phyloP scores from a whole-genome alignment of 1,139 yeast species.

The Geotrichum macrosporum region DNA sequence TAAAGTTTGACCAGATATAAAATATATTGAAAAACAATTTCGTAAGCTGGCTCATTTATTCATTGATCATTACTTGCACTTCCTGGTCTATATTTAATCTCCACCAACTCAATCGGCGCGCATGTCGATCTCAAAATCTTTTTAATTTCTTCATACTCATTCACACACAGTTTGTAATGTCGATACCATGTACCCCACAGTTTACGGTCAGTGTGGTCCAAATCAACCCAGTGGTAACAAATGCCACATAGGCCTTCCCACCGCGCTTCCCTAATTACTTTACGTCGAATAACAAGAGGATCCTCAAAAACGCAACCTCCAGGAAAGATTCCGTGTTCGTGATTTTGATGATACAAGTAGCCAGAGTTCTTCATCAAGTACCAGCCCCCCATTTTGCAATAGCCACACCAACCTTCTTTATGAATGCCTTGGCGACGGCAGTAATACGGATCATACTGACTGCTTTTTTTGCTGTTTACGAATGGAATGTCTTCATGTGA shows the following conservation, averaged over 20 bases:
- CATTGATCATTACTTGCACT: too few species aligned
- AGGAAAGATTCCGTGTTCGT: slow-evolving; percentile 34
- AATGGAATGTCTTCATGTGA: slow-evolving; percentile 21
- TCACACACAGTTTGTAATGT: slow-evolving; percentile 32
- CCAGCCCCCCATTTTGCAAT: slow-evolving; percentile 30
- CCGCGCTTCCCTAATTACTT: slow-evolving; percentile 29
- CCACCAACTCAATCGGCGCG: slow-evolving; percentile 29
- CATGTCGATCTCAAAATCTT: slow-evolving; percentile 29
- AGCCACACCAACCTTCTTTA: slow-evolving; percentile 34
- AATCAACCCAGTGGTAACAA: slow-evolving; percentile 34
- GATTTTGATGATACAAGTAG: slow-evolving; percentile 33
- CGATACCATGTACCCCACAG: slow-evolving; percentile 35
- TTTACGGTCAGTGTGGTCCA: slow-evolving; percentile 30
- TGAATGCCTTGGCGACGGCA: slow-evolving; percentile 25
- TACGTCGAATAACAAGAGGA: slow-evolving; percentile 31
- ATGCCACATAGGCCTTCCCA: slow-evolving; percentile 36
- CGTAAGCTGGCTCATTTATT: too few species aligned
- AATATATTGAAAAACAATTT: too few species aligned
- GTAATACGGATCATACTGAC: slow-evolving; percentile 29
- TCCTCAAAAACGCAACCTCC: slow-evolving; percentile 33
- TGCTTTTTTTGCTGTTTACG: slow-evolving; percentile 26
- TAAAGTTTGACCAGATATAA: too few species aligned
- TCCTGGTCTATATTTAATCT: slow-evolving; percentile 24
- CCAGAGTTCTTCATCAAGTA: slow-evolving; percentile 32
- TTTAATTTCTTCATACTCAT: slow-evolving; percentile 32